Percentiles rank a stretch among this genome's conserved stretches.
phyloP scores from a whole-genome alignment of 2,329 filamentous ascomycete genomes.

The Sporothrix variecibatus region DNA sequence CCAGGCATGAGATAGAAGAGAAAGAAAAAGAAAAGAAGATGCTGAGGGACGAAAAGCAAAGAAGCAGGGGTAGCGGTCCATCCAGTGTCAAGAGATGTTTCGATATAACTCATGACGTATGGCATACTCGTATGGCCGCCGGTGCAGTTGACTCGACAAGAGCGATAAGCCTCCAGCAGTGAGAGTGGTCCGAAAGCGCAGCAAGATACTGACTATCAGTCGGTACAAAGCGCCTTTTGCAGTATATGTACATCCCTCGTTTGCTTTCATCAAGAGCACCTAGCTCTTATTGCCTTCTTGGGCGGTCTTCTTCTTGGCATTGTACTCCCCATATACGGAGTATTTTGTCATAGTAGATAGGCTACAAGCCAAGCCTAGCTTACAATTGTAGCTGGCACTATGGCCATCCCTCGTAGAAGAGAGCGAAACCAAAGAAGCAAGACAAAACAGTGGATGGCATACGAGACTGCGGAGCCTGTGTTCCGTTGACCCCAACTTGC shows the following conservation, averaged over 20 bases:
- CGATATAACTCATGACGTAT: background rate
- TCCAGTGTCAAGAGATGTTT: too few relatives aligned
- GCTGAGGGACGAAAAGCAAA: background rate
- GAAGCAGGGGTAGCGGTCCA: background rate
- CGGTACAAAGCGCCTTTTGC: background rate
- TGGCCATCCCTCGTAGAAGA: background rate
- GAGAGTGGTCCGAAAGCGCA: background rate
- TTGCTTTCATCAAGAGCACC: background rate
- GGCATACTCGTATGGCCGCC: background rate
- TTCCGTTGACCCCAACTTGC: background rate
- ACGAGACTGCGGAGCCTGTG: constrained; percentile 7
- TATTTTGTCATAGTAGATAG: background rate
- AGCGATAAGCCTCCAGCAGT: too few relatives aligned
- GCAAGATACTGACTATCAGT: background rate
- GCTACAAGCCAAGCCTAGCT: constrained; percentile 6
- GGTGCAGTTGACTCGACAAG: background rate
- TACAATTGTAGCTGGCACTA: background rate
- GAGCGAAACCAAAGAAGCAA: background rate
- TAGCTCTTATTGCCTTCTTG: background rate
- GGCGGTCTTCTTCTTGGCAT: background rate
- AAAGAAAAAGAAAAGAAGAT: background rate
- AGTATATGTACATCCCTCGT: background rate
- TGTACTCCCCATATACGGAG: background rate
- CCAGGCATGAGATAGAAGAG: background rate
- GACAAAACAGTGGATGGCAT: constrained; percentile 15